Evolutionary conservation across 805 yeast genomes (phyloP).

Genomic region (Zygotorulaspora sp.): DNA sequence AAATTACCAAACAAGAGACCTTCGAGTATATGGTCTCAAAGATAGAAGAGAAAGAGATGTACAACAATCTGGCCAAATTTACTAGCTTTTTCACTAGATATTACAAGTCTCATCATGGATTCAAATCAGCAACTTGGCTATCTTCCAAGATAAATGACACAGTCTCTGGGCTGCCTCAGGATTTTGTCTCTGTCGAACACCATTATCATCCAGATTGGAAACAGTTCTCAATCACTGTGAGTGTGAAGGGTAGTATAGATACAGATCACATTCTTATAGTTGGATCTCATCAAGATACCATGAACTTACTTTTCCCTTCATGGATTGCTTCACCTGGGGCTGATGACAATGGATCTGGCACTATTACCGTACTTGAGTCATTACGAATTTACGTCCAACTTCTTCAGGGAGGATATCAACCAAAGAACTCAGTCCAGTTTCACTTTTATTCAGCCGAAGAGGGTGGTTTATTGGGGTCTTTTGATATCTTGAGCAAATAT

Average conservation of each 20-base stretch:
- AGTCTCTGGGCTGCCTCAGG: constrained; percentile 25
- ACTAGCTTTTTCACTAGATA: constrained; percentile 72
- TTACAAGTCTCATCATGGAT: constrained; percentile 68
- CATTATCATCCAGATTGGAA: constrained; percentile 67
- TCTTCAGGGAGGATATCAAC: constrained; percentile 37
- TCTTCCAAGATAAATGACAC: constrained; percentile 41
- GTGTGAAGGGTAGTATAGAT: constrained; percentile 46
- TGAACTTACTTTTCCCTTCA: constrained; percentile 67
- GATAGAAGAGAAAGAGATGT: constrained; percentile 47
- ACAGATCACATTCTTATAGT: constrained; percentile 55
- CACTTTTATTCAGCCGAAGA: constrained; percentile 97
- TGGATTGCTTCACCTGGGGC: constrained; percentile 84
- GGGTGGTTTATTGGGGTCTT: constrained; percentile 83
- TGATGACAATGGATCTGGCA: constrained; percentile 91
- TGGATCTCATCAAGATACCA: constrained; percentile 88
- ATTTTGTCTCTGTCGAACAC: constrained; percentile 42
- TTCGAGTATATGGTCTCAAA: constrained; percentile 41
- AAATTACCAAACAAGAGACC: constrained; percentile 35
- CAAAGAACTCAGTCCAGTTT: constrained; percentile 77
- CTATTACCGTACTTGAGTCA: constrained; percentile 71
- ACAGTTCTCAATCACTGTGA: constrained; percentile 71
- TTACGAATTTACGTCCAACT: constrained; percentile 53
- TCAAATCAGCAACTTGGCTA: constrained; percentile 69
- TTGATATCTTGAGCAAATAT: constrained; percentile 57
- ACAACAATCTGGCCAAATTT: constrained; percentile 53